Evolutionary conservation across 2,329 filamentous ascomycete species (phyloP), one percentile per base, ranked within the genome.

Genomic region (Sporothrix variecibatus): DNA sequence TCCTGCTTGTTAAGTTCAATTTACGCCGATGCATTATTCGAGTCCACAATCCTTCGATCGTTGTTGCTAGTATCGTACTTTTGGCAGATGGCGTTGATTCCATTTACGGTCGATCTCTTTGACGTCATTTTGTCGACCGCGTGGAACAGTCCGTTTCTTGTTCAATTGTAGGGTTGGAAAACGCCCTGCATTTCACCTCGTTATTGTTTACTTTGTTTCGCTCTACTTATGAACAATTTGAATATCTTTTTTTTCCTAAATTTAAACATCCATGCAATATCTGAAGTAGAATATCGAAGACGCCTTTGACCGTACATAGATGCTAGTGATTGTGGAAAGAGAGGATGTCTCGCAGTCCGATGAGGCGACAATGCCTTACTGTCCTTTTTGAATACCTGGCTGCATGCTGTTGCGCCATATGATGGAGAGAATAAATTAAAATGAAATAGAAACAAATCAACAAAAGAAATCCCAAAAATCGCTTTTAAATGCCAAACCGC

Each of bases 401-500:
- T 8, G 8, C 15, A 12, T 28, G 34, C 23, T 62, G 9, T 46
- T 28, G 26, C 17, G 17, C 26, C 67, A 26, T 31, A 26, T 7
- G 8, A 31, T 34, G 12, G 17, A 1, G 40, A n/a, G 26, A 40
- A 70, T 8, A 65, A 43, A 43, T 23, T 26, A 46, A 43, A 40
- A 65, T 17, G 34, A 28, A 40, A 53, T 28, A 31, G 31, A 46
- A 69, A 31, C 28, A 51, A 51, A 20, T 11, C 1, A 17, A 68
- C 2, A 34, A 4, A 20, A 43, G 28, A 20, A 17, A 51, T 6
- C 28, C 56, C 34, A 31, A 49, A 58, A 60, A 53, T 67, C 49
- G 40, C 53, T 72, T 75, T 72, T 72, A 26, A 7, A 67, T 74
- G 26, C 58, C 53, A 64, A 46, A 68, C 28, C 28, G 20, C 70